Evolutionary conservation across 768 basidiomycete genomes (phyloP), one percentile per base, ranked within the genome.

Genomic region (Mycena pura): DNA sequence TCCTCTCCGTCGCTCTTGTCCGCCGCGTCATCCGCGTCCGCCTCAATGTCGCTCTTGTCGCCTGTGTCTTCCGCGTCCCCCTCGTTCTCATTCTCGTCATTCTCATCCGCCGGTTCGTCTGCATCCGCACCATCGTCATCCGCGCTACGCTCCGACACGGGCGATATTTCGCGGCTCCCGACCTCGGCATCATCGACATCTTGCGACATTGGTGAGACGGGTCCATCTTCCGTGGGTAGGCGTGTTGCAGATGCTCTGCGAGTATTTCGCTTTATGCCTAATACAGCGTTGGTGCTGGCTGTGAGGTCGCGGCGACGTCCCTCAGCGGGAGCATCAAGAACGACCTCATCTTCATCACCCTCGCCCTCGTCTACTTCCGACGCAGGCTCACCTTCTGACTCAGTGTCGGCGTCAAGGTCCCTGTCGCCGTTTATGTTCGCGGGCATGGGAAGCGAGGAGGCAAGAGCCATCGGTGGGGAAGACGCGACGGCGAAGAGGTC

Each of bases 351-450:
- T 27, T 73, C 74, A 22, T 70, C 72, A 41, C 79, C 78, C 38
- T 77, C 77, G 29, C 74, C 76, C 19, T 76, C 77, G 22, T 74
- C 73, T 49, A 40, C 51, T 17, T 52, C 54, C 9, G 59, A 54
- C 17, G 34, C 63, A 28, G 69, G 64, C 1, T 68, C 67, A 53
- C 68, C 71, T 15, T 71, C 64, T 28, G 57, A 57, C 22, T 76
- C 76, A 15, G 72, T 72, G 28, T 74, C 73, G n/a, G 72, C 69
- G 45, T 74, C 71, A 49, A 68, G 69, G 29, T 47, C 44, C 14
- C 13, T 36, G 24, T 67, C 56, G 22, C 4, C 31, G 24, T 10
- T 9, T 25, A 29, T 17, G 47, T 13, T 11, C 3, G 52, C 46
- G 22, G 56, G 49, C 34, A 63, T 40, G 17, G 63, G 54, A 25